Evolutionary conservation across 1,284 basidiomycete species (phyloP).

Genomic region (Marasmius tenuissimus): DNA sequence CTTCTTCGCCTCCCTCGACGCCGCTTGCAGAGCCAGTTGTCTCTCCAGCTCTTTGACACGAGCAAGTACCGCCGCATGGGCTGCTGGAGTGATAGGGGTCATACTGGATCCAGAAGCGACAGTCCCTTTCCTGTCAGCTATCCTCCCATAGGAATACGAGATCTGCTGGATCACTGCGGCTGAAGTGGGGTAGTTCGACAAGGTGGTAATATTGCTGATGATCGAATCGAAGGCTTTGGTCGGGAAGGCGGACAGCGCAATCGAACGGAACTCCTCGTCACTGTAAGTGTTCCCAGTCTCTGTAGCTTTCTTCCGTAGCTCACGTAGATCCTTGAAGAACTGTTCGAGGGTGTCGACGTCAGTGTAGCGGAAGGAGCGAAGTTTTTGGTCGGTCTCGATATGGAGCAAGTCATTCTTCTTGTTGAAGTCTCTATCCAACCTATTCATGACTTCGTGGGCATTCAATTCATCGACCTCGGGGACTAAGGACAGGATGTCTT

Average conservation of each 20-base stretch:
- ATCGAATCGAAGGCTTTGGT: constrained; percentile 4
- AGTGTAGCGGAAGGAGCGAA: background rate
- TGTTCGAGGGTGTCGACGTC: background rate
- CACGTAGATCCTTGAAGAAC: constrained; percentile 1
- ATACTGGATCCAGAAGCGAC: no score
- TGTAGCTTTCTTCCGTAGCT: background rate
- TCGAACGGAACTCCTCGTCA: no score
- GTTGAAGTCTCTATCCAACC: background rate
- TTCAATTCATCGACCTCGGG: background rate
- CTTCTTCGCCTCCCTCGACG: background rate
- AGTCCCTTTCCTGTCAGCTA: background rate
- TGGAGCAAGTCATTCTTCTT: background rate
- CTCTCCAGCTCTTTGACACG: background rate
- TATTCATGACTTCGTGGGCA: background rate
- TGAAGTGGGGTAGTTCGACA: background rate
- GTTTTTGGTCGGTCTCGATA: no score
- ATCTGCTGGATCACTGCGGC: constrained; percentile 7
- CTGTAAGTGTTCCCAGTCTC: background rate
- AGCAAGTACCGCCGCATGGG: background rate
- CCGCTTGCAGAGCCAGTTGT: background rate
- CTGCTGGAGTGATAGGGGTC: background rate
- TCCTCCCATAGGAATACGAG: background rate
- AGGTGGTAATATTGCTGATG: constrained; percentile 5
- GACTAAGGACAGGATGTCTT: background rate
- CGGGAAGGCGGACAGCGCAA: no score